A percentile compares a stretch with the other conserved stretches of the same genome.
phyloP scores from a whole-genome alignment of 1,139 yeast species.

The Sugiyamaella xylanicola region DNA sequence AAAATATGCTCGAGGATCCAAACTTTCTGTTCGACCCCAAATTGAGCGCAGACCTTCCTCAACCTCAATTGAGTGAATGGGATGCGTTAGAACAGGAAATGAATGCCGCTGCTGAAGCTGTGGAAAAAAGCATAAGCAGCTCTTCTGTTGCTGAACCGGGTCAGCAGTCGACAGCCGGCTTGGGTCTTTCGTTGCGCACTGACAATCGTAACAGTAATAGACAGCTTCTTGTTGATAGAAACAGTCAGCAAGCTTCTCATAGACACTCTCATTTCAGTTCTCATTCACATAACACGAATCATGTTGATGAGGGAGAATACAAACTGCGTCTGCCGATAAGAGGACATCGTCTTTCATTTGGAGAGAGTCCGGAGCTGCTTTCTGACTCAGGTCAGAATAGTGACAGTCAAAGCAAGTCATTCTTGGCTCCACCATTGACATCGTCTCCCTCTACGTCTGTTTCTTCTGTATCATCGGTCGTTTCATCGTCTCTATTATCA shows the following conservation, averaged over 20 bases:
- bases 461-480: not conserved
- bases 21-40: constrained; percentile 42
- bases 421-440: not conserved
- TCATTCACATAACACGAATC: not conserved
- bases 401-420: not conserved
- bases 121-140: not conserved
- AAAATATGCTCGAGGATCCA: constrained; percentile 44
- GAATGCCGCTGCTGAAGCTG: not conserved
- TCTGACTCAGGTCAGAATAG: not conserved
- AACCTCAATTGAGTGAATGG: constrained; percentile 20
- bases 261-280: too few relatives aligned
- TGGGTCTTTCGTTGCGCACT: not conserved
- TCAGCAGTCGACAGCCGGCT: not conserved
- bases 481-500: not conserved
- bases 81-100: not conserved
- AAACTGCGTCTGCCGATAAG: not conserved
- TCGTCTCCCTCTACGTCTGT: not conserved
- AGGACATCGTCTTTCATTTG: not conserved
- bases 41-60: constrained; percentile 33
- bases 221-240: too few relatives aligned
- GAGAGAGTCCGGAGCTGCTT: not conserved
- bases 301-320: not conserved
- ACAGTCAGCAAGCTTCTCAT: too few relatives aligned
- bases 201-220: too few relatives aligned
- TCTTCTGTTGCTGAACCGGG: not conserved